phyloP scores from a whole-genome alignment of 441 rosid genomes.

The Erodium trifolium region DNA sequence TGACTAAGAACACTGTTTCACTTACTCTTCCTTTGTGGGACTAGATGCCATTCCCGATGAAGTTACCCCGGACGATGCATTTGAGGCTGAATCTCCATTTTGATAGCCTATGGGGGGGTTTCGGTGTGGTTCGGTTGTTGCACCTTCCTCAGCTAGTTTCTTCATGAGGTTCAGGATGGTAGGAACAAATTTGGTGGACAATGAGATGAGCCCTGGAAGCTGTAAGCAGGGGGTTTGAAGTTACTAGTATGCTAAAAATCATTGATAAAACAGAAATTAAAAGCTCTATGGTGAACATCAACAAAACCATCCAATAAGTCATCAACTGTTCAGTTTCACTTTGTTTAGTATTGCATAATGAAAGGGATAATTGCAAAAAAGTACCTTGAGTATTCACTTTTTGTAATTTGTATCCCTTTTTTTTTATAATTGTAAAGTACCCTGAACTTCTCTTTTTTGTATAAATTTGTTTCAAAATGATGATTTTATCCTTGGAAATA shows the following conservation, averaged over 20 bases:
- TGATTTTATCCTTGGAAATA: too few relatives aligned
- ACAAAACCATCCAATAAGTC: background rate
- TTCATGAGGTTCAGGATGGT: conserved; percentile 76
- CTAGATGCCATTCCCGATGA: background rate
- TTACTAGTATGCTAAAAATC: background rate
- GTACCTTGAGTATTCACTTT: too few relatives aligned
- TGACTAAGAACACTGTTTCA: background rate
- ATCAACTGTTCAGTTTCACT: background rate
- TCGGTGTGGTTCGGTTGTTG: conserved; percentile 38
- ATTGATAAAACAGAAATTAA: background rate
- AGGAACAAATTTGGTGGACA: conserved; percentile 83
- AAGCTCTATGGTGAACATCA: background rate
- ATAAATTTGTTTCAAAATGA: too few relatives aligned
- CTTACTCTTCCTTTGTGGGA: background rate
- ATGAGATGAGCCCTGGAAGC: conserved; percentile 85
- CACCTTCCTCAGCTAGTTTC: conserved; percentile 83
- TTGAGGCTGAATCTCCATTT: conserved; percentile 4
- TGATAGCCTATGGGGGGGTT: conserved; percentile 28
- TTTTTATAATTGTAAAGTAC: too few relatives aligned
- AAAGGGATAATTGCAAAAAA: too few relatives aligned
- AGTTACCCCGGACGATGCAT: conserved; percentile 2
- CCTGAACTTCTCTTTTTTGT: too few relatives aligned
- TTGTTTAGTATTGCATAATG: too few relatives aligned
- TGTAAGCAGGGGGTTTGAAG: conserved; percentile 23
- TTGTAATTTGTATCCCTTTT: too few relatives aligned